Base-by-base conservation (phyloP, 1,284 basidiomycete species). In the Omphalotus olearius region DNA sequence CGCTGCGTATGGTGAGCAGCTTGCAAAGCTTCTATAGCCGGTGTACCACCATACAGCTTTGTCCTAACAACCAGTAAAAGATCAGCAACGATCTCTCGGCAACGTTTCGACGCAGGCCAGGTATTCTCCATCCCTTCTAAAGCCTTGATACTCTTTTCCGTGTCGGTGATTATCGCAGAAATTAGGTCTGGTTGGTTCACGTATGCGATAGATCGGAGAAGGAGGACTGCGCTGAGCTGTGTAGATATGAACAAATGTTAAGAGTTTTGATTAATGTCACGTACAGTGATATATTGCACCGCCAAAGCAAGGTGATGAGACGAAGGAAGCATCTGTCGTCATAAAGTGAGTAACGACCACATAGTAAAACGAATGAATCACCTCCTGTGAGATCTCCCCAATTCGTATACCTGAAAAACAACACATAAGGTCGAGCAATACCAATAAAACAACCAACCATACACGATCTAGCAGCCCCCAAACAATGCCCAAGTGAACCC, bases 251-350 rank as follows among this genome's bases (percentile, higher is more conserved):
- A n/a, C n/a, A n/a, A n/a, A n/a, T n/a, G n/a, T n/a, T n/a, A n/a
- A n/a, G n/a, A n/a, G n/a, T n/a, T n/a, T n/a, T n/a, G n/a, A n/a
- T n/a, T n/a, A n/a, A n/a, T n/a, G n/a, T n/a, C n/a, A n/a, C 53
- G 5, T 41, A 59, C 56, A 4, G 55, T 57, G 20, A 60, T 60
- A 41, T 56, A 57, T 46, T 60, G 59, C 1, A 59, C 59, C 18
- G 57, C 57, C 36, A 57, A 60, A 2, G 59, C 59, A 14, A 60
- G 52, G 47, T 60, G 56, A 47, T 60, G 59, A 23, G 59, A 59
- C 1, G 59, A 51, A n/a, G 59, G 59, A 11, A 60, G 41, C 54
- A 57, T 59, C 56, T 57, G 25, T 4, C 7, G 36, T 39, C 18
- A 41, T 4, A 11, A 11, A 3, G 25, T 39, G n/a, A 3, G 26